phyloP scores from a whole-genome alignment of 2,329 filamentous ascomycete species.

The Hirsutella minnesotensis region DNA sequence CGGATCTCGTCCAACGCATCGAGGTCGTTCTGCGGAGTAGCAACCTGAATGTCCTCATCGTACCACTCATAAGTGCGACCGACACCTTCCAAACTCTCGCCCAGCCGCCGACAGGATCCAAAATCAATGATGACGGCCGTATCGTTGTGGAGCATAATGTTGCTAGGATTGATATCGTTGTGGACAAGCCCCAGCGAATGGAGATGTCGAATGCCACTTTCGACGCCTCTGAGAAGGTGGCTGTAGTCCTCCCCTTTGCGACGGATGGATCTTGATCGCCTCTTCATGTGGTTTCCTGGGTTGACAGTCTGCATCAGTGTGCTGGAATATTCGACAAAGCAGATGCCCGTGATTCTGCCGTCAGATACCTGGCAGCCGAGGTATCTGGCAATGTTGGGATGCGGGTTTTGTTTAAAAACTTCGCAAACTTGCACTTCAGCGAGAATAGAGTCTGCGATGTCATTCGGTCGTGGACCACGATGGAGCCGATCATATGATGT shows the following conservation, averaged over 20 bases:
- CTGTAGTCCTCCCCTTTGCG: not conserved
- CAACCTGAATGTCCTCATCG: conserved; percentile 1
- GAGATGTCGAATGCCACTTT: conserved; percentile 17
- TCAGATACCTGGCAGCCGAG: conserved; percentile 6
- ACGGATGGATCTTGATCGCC: not conserved
- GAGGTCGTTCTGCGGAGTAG: conserved; percentile 3
- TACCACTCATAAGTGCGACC: conserved; percentile 6
- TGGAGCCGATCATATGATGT: conserved; percentile 1
- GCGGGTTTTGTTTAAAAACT: conserved; percentile 6
- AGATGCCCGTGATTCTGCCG: conserved; percentile 7
- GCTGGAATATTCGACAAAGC: conserved; percentile 5
- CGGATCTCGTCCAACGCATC: conserved; percentile 6
- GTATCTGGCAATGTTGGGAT: conserved; percentile 9
- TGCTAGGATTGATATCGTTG: conserved; percentile 23
- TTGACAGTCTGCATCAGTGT: conserved; percentile 4
- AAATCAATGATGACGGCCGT: conserved; percentile 22
- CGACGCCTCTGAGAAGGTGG: conserved; percentile 5
- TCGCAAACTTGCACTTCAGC: conserved; percentile 7
- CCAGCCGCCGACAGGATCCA: conserved; percentile 15
- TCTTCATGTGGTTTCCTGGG: conserved; percentile 1
- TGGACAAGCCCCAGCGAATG: conserved; percentile 21
- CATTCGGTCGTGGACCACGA: conserved; percentile 1
- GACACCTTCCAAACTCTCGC: conserved; percentile 4
- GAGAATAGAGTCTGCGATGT: conserved; percentile 5
- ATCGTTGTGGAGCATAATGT: conserved; percentile 21